Conservation (phyloP, 306 rosid species). For the Myrica gale region DNA sequence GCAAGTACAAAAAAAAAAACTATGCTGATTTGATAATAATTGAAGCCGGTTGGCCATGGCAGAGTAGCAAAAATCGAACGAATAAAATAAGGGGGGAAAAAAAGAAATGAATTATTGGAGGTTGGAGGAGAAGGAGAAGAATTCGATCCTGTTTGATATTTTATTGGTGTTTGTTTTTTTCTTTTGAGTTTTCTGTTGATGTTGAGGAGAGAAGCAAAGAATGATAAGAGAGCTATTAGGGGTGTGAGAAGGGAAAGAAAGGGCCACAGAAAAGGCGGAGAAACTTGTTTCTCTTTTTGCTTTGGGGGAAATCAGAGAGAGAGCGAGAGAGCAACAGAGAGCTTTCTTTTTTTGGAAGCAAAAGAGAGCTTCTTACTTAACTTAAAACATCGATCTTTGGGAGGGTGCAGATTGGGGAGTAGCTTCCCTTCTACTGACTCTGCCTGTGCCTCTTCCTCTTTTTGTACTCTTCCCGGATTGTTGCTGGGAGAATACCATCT, state of each 20-base stretch:
- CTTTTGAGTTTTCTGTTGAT: background rate
- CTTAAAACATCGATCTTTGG: background rate
- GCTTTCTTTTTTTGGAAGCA: too few relatives aligned
- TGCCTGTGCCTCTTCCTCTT: background rate
- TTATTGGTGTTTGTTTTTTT: background rate
- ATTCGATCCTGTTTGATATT: slow-evolving; percentile 6
- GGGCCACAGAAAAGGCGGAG: background rate
- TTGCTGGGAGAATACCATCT: background rate
- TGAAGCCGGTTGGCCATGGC: background rate
- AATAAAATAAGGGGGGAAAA: background rate
- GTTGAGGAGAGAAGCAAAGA: background rate
- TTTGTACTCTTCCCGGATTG: background rate
- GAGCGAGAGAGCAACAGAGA: background rate
- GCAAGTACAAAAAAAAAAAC: background rate
- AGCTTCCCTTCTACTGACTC: background rate
- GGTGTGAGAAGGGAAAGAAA: slow-evolving; percentile 2
- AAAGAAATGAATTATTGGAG: background rate
- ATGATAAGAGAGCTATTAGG: slow-evolving; percentile 19
- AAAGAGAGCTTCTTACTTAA: too few relatives aligned
- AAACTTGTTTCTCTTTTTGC: background rate
- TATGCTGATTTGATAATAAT: background rate
- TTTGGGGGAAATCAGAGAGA: background rate
- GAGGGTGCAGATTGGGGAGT: background rate
- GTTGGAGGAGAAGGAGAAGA: background rate
- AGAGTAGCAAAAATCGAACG: background rate